Conservation (phyloP, 2,329 filamentous ascomycete genomes). For the Xylaria polymorpha region DNA sequence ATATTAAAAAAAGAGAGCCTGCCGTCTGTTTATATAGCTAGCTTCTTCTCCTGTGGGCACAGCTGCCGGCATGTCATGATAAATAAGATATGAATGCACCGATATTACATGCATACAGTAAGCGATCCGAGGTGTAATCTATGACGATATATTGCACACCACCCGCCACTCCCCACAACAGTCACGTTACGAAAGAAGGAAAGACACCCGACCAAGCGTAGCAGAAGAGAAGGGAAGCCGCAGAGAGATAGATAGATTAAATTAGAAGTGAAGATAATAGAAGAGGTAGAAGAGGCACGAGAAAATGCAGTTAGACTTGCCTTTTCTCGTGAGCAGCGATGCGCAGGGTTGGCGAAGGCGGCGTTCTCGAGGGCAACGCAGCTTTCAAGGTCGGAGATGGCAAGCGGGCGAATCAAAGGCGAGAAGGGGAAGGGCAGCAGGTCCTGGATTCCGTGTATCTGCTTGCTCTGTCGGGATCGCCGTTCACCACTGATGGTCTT, state of each 20-base stretch:
- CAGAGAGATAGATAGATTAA: neutral
- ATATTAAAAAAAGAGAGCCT: neutral
- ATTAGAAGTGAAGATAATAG: constrained; percentile 3
- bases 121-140: neutral
- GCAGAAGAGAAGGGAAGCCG: constrained; percentile 4
- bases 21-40: neutral
- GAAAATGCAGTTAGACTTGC: constrained; percentile 51
- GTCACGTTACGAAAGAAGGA: neutral
- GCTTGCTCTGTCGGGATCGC: constrained; percentile 48
- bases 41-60: neutral
- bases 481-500: constrained; percentile 56
- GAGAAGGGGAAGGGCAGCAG: constrained; percentile 70
- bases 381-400: constrained; percentile 71
- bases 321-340: constrained; percentile 66
- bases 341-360: constrained; percentile 62
- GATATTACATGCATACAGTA: constrained; percentile 23
- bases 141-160: neutral
- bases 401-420: constrained; percentile 80
- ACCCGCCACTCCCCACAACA: constrained; percentile 2
- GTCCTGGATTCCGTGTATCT: constrained; percentile 52
- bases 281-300: neutral
- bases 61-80: neutral
- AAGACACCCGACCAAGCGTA: neutral
- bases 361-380: constrained; percentile 66
- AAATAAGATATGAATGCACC: neutral